Evolutionary conservation across 2,329 filamentous ascomycete genomes (phyloP).

Genomic region (Diaporthe nobilis): DNA sequence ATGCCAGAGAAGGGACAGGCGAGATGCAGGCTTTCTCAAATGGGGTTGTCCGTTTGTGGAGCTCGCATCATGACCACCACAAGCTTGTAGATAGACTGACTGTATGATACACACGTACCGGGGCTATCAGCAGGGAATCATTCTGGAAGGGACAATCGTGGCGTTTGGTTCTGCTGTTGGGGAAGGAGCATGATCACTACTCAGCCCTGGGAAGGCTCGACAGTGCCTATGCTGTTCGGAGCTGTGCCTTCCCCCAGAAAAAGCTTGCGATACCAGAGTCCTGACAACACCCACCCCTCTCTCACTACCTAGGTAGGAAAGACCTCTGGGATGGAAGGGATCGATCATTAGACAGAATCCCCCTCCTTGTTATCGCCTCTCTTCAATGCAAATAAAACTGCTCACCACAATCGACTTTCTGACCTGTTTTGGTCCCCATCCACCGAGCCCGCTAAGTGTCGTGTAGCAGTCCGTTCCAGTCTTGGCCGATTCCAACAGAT

Average conservation of each 20-base stretch:
- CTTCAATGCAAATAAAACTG: constrained; percentile 6
- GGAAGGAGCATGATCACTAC: not conserved
- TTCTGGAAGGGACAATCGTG: not conserved
- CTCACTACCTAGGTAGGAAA: not conserved
- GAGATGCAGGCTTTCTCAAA: not conserved
- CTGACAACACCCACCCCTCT: not conserved
- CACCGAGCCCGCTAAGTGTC: not conserved
- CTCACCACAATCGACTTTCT: not conserved
- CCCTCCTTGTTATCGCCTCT: constrained; percentile 29
- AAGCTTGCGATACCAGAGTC: not conserved
- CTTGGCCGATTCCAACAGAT: not conserved
- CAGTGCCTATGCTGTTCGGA: not conserved
- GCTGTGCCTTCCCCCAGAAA: constrained; percentile 5
- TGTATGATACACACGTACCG: not conserved
- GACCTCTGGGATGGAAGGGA: not conserved
- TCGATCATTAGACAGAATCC: constrained; percentile 3
- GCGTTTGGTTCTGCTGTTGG: not conserved
- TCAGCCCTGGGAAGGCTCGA: constrained; percentile 16
- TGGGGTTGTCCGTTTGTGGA: not conserved
- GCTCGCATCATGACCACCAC: not conserved
- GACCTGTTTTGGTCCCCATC: not conserved
- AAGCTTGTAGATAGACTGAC: constrained; percentile 1
- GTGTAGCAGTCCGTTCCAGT: not conserved
- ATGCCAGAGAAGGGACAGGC: not conserved
- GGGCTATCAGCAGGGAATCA: not conserved